Percentiles rank a stretch among this genome's conserved stretches.
phyloP scores from a whole-genome alignment of 1,284 basidiomycete species.

The Fomitiporia mediterranea region DNA sequence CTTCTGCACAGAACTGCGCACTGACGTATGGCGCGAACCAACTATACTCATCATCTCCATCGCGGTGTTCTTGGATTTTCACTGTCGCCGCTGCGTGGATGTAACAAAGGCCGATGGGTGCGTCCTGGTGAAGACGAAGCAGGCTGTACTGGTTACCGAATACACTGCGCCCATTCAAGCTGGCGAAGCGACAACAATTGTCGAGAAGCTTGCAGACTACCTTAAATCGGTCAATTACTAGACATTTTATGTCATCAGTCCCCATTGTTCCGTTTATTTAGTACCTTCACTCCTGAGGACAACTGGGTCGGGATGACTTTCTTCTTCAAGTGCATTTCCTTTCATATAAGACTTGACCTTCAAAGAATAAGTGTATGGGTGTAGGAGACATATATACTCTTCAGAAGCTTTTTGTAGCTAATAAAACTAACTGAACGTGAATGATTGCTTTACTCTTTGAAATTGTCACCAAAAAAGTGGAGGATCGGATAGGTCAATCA shows the following conservation, averaged over 20 bases:
- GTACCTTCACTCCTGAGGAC: too few relatives aligned
- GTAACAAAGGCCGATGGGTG: constrained; percentile 75
- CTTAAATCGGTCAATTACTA: constrained; percentile 63
- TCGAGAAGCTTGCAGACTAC: constrained; percentile 79
- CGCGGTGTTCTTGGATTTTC: constrained; percentile 3
- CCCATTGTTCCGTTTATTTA: neutral
- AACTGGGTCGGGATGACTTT: neutral
- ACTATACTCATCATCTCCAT: constrained; percentile 8
- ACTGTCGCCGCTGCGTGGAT: neutral
- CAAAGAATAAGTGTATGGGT: neutral
- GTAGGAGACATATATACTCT: neutral
- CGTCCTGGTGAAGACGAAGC: constrained; percentile 83
- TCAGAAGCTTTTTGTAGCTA: neutral
- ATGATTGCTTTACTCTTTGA: neutral
- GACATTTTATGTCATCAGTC: constrained; percentile 10
- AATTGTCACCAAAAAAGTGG: too few relatives aligned
- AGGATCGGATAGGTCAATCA: too few relatives aligned
- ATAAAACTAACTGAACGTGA: neutral
- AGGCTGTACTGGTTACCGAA: constrained; percentile 81
- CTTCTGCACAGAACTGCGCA: constrained; percentile 4
- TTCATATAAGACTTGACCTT: neutral
- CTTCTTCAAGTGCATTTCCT: neutral
- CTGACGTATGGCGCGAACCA: neutral
- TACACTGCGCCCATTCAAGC: constrained; percentile 73
- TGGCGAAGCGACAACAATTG: constrained; percentile 66